Evolutionary conservation across 306 rosid genomes (phyloP).

Genomic region (Dicorynia guianensis): DNA sequence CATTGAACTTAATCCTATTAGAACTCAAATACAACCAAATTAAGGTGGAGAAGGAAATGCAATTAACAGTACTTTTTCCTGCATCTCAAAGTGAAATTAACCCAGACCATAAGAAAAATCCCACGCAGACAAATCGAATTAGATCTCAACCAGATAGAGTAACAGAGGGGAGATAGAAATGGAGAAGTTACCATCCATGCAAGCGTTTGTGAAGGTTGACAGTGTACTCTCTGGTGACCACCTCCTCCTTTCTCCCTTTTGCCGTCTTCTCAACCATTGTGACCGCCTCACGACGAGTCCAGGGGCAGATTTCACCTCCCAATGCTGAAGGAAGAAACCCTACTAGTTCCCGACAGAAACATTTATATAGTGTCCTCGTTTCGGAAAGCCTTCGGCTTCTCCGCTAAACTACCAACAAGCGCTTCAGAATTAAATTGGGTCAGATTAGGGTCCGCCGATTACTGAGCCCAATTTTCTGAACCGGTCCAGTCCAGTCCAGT

Average conservation of each 20-base stretch:
- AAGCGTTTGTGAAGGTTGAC: conserved; percentile 62
- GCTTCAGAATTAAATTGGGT: too few relatives aligned
- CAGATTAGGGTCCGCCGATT: too few relatives aligned
- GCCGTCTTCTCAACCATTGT: conserved; percentile 56
- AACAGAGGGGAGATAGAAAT: not conserved
- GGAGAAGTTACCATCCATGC: conserved; percentile 50
- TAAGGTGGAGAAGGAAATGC: not conserved
- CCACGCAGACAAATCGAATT: not conserved
- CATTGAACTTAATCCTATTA: not conserved
- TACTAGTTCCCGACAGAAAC: not conserved
- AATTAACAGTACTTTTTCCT: not conserved
- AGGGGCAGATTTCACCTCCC: not conserved
- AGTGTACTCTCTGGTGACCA: conserved; percentile 54
- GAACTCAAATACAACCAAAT: not conserved
- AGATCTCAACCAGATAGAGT: not conserved
- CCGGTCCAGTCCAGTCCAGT: too few relatives aligned
- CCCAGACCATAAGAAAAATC: not conserved
- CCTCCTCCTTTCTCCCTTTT: conserved; percentile 55
- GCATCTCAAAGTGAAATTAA: not conserved
- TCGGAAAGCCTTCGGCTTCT: too few relatives aligned
- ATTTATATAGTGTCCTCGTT: too few relatives aligned
- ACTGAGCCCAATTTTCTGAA: too few relatives aligned
- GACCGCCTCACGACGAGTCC: not conserved
- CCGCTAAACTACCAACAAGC: too few relatives aligned
- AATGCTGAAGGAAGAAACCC: not conserved